Evolutionary conservation across 495 filamentous ascomycete species (phyloP).

Genomic region (Rostrohypoxylon terebratum): DNA sequence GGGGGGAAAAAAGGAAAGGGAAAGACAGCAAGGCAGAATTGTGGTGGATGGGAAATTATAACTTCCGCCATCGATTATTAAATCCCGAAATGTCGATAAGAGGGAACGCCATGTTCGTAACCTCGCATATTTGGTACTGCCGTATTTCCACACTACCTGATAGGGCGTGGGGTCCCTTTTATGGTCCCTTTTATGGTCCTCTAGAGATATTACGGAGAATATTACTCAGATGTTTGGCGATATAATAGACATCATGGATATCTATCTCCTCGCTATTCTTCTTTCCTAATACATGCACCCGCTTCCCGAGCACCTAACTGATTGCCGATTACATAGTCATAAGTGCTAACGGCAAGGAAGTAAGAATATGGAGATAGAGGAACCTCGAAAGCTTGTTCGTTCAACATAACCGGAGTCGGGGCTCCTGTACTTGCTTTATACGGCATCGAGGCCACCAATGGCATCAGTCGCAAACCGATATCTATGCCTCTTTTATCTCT

Average conservation of each 20-base stretch:
- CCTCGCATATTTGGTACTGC: slow-evolving; percentile 16
- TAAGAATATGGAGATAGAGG: neutral
- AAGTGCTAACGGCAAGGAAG: neutral
- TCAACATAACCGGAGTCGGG: slow-evolving; percentile 21
- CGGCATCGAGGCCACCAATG: slow-evolving; percentile 18
- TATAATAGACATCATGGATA: too few species aligned
- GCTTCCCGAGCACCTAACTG: neutral
- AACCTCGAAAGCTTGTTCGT: neutral
- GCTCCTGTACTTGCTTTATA: slow-evolving; percentile 6
- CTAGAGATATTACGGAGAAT: too few species aligned
- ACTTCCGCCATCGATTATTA: neutral
- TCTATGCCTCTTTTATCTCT: slow-evolving; percentile 18
- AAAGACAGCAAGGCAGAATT: slow-evolving; percentile 21
- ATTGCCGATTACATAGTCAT: slow-evolving; percentile 4
- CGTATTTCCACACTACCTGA: slow-evolving; percentile 6
- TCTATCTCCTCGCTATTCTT: neutral
- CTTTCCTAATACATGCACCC: neutral
- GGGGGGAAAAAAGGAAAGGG: neutral
- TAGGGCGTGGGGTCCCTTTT: slow-evolving; percentile 31
- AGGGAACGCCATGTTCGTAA: slow-evolving; percentile 23
- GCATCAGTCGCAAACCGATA: neutral
- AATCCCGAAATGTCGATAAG: slow-evolving; percentile 9
- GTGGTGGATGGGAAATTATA: slow-evolving; percentile 2
- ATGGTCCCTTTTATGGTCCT: too few species aligned
- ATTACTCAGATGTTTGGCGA: too few species aligned